A percentile compares a stretch with the other conserved stretches of the same genome.
phyloP scores from a whole-genome alignment of 1,284 basidiomycete genomes.

The Moniliella sp. region DNA sequence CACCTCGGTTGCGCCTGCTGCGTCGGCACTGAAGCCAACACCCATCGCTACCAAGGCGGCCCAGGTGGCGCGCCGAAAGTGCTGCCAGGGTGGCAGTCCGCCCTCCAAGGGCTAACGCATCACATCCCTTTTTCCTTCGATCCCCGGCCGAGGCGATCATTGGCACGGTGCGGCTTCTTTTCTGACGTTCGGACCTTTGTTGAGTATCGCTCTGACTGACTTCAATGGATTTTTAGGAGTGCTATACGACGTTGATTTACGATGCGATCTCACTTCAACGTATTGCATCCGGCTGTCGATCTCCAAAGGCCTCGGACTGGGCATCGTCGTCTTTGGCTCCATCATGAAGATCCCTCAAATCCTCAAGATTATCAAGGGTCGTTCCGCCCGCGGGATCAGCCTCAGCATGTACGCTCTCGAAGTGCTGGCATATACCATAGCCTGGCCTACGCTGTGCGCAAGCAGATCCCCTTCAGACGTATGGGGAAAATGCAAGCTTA shows the following conservation, averaged over 20 bases:
- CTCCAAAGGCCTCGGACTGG: constrained; percentile 75
- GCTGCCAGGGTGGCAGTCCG: no score
- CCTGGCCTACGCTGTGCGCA: constrained; percentile 58
- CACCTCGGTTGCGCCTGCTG: no score
- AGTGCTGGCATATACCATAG: constrained; percentile 65
- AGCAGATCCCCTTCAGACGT: constrained; percentile 79
- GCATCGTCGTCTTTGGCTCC: constrained; percentile 72
- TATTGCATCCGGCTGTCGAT: constrained; percentile 66
- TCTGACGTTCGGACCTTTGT: no score
- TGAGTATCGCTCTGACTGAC: no score
- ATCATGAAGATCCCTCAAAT: constrained; percentile 88
- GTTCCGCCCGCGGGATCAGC: constrained; percentile 60
- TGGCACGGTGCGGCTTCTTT: no score
- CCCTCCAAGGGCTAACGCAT: no score
- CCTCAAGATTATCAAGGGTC: constrained; percentile 39
- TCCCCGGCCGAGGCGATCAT: no score
- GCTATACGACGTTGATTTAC: constrained; percentile 71
- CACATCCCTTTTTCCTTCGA: no score
- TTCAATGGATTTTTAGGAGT: no score
- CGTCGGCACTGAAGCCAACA: no score
- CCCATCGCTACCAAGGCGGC: no score
- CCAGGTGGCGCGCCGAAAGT: no score
- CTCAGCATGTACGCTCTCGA: constrained; percentile 41
- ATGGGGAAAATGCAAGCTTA: constrained; percentile 42
- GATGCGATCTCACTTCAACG: constrained; percentile 49